Evolutionary conservation across 345 rosid species (phyloP), one percentile per base, ranked within the genome.

Genomic region (Noccaea bulbosa): DNA sequence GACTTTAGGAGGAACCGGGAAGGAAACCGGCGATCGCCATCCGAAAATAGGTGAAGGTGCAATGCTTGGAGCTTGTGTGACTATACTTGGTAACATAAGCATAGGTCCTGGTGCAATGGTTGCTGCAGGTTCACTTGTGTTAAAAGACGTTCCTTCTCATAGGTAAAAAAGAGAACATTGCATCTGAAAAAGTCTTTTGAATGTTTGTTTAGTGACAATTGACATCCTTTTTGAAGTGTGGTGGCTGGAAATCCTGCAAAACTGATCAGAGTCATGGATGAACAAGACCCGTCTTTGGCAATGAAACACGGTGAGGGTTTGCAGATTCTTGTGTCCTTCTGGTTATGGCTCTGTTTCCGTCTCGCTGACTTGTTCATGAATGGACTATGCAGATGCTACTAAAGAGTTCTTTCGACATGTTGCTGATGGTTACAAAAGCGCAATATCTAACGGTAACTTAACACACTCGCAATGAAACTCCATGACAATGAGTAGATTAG

Each of bases 31-130:
- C 0, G 88, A 88, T 71, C 97, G 96, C 17, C 97, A 91, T 34
- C 98, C 98, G 8, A 93, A 88, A 82, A 77, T 91, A 34, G 91
- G 94, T 5, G 92, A 88, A 53, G 92, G 97, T 73, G 96, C 92
- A 62, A 76, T 89, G 14, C 80, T 93, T 59, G 97, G 90, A 76
- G 97, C 97, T 6, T 79, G 89, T 68, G 96, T 75, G 67, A 87
- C 82, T 22, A 65, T 93, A 59, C 96, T 93, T 41, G 97, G 98
- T 14, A 91, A 91, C 68, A 86, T 93, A 69, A 81, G 69, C 46
- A 77, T 93, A 20, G 96, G 97, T 76, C 84, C 85, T 71, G 97
- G 97, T 7, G 91, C 98, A 41, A 91, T 87, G 92, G 77, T 93
- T 14, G 96, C 93, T 69, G 89, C 96, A 15, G 87, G 94, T 60